phyloP scores from a whole-genome alignment of 2,329 filamentous ascomycete genomes.

The Fonsecaea erecta region DNA sequence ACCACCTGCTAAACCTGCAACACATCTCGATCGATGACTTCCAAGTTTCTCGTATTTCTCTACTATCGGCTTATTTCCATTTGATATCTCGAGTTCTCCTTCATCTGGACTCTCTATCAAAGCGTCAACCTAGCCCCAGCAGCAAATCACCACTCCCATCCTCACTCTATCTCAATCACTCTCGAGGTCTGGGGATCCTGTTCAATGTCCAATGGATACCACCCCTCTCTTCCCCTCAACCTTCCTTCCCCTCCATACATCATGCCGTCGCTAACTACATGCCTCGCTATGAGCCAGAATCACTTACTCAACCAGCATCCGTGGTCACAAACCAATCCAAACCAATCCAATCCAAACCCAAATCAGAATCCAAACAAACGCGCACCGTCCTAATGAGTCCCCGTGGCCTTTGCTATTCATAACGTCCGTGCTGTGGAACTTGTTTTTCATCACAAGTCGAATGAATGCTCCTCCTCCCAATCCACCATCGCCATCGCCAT shows the following conservation, averaged over 20 bases:
- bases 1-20: background rate
- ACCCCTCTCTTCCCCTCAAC: background rate
- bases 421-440: background rate
- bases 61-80: background rate
- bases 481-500: background rate
- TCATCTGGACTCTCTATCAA: background rate
- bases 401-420: conserved; percentile 1
- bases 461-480: conserved; percentile 1
- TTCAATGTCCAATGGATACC: background rate
- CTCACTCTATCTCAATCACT: background rate
- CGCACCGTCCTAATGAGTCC: background rate
- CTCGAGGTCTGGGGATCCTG: background rate
- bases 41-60: background rate
- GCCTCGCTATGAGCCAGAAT: conserved; percentile 2
- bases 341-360: background rate
- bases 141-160: background rate
- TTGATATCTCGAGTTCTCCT: background rate
- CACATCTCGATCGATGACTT: background rate
- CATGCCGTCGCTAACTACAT: background rate
- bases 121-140: background rate
- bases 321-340: background rate
- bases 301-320: background rate
- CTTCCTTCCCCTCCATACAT: background rate
- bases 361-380: background rate
- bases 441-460: background rate